Base-by-base conservation (phyloP, 2,329 filamentous ascomycete genomes). In the Zarea fungicola region DNA sequence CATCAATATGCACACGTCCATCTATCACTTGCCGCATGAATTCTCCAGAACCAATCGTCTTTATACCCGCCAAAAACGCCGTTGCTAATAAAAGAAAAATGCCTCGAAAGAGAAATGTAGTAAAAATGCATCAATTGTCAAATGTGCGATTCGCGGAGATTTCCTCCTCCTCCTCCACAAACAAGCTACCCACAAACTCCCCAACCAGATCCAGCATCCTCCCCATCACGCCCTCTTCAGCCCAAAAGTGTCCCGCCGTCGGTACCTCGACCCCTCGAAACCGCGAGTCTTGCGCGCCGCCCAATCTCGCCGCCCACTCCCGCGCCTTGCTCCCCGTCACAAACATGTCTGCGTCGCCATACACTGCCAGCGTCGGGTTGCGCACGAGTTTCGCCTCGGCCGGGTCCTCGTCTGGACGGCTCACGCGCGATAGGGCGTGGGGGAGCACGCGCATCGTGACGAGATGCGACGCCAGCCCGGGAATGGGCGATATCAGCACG, bases 311-410 rank as follows among this genome's bases (percentile, higher is more conserved):
- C 9, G 73, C 72, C 91, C 91, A 96, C 1, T 72, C 67, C 10
- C 78, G 75, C 56, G 91, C 71, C 63, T 80, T 87, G 50, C 74
- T 76, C 4, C 71, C 72, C 1, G 83, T 78, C 1, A 87, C 83
- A 55, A 96, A 95, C 0, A 76, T 68, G 63, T 97, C 91, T 4
- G 77, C 72, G 43, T 84, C 80, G 1, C 91, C 92, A 60, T 84
- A 95, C 0, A 95, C 65, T 1, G 81, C 83, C 28, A 96, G 63
- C 0, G 85, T 85, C 1, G 75, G 73, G 57, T 83, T 75, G 2
- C 67, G 63, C 1, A 79, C 66, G 42, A 87, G 68, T 58, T 85
- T 82, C 44, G 68, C 65, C 49, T 83, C 78, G 2, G 73, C 71
- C 1, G 54, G 63, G 45, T 61, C 48, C 1, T 57, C 57, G 1